Conservation (phyloP, 2,329 filamentous ascomycete species). For the Ceratocystis cubensis region DNA sequence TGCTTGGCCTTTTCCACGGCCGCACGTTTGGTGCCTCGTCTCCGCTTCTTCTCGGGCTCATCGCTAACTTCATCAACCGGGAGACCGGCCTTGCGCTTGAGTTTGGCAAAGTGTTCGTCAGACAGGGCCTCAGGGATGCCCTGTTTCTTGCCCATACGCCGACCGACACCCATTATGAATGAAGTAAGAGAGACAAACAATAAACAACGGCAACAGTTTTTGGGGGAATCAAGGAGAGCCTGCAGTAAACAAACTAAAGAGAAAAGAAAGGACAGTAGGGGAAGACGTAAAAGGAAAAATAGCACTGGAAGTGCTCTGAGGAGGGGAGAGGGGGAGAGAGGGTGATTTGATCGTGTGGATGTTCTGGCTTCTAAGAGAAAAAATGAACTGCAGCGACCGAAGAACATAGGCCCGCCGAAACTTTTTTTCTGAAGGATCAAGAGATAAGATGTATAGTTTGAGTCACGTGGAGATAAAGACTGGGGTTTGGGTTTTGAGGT, state of each 20-base stretch:
- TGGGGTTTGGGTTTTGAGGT: not conserved
- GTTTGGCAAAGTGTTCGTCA: slow-evolving; percentile 61
- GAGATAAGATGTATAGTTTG: slow-evolving; percentile 16
- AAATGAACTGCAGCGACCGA: not conserved
- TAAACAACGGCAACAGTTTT: not conserved
- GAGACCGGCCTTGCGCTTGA: slow-evolving; percentile 73
- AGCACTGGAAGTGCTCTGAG: not conserved
- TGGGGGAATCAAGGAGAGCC: not conserved
- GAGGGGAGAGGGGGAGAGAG: not conserved
- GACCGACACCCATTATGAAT: slow-evolving; percentile 67
- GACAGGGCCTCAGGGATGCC: slow-evolving; percentile 72
- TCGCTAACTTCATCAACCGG: slow-evolving; percentile 46
- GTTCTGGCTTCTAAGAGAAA: slow-evolving; percentile 6
- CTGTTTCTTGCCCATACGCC: slow-evolving; percentile 94
- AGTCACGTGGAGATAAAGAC: slow-evolving; percentile 14
- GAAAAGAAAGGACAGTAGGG: no score
- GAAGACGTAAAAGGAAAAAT: no score
- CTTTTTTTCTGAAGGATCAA: slow-evolving; percentile 27
- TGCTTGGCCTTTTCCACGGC: slow-evolving; percentile 27
- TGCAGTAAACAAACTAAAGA: slow-evolving; percentile 7
- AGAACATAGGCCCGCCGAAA: slow-evolving; percentile 29
- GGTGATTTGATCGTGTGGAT: not conserved
- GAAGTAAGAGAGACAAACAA: slow-evolving; percentile 10
- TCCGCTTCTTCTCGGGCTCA: slow-evolving; percentile 51
- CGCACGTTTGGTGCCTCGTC: slow-evolving; percentile 29